Conservation (phyloP, 371 early-diverging fungal species). For the Apophysomyces trapeziformis region DNA sequence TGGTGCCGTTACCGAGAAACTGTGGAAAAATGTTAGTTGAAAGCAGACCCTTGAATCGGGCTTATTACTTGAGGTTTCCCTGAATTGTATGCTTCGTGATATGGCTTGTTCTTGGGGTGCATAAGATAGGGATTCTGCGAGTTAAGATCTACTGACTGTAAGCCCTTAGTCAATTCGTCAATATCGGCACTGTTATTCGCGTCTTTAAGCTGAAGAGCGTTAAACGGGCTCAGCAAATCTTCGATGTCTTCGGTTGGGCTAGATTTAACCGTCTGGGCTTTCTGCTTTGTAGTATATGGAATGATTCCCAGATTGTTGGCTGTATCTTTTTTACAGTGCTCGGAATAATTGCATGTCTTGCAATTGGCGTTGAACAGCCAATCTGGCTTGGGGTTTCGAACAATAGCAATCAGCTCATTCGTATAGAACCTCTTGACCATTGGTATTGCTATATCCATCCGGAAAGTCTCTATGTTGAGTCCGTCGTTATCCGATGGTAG, state of each 20-base stretch:
- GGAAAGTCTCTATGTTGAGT: conserved; percentile 36
- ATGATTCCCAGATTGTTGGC: conserved; percentile 35
- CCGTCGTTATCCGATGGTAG: conserved; percentile 33
- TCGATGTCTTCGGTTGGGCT: conserved; percentile 46
- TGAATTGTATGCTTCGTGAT: conserved; percentile 26
- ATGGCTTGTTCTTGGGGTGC: conserved; percentile 15
- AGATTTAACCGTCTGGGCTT: conserved; percentile 5
- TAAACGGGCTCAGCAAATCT: conserved; percentile 33
- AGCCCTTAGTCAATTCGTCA: background rate
- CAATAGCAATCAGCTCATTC: conserved; percentile 34
- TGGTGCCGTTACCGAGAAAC: conserved; percentile 38
- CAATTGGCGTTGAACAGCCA: conserved; percentile 55
- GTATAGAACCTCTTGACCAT: conserved; percentile 48
- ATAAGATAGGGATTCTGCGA: background rate
- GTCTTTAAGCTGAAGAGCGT: conserved; percentile 11
- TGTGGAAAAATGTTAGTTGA: background rate
- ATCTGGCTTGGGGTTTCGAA: conserved; percentile 28
- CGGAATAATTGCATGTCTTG: conserved; percentile 41
- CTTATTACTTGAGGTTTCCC: conserved; percentile 30
- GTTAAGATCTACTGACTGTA: background rate
- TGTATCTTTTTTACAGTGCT: conserved; percentile 44
- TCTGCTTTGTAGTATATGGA: conserved; percentile 36
- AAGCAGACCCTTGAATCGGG: no score
- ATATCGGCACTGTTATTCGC: background rate
- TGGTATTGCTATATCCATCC: conserved; percentile 47